Evolutionary conservation across 2,329 filamentous ascomycete species (phyloP), one percentile per base, ranked within the genome.

Genomic region (Sarocladium strictum): DNA sequence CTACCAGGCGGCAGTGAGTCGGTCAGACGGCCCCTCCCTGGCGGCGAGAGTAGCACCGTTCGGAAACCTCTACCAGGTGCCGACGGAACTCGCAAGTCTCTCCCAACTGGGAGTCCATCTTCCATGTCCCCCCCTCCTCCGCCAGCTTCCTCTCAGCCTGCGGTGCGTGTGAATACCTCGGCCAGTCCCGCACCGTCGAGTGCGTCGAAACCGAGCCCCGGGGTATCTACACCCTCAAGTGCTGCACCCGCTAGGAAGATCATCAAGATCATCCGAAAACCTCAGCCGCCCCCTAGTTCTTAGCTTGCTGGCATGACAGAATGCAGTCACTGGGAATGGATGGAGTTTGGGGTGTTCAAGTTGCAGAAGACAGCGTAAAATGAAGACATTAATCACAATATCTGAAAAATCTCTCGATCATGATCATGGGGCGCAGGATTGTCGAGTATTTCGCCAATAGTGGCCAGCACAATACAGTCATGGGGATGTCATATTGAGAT

Each of bases 181-280:
- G 29, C 29, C 10, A 51, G 47, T 15, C 47, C 47, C 12, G 47
- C 47, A 19, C 47, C 47, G 21, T 51, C 47, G n/a, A 27, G 27
- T 29, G 14, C 47, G 11, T n/a, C 47, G 7, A 51, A 51, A 29
- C 7, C 47, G 9, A 51, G 47, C 17, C 47, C 47, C 3, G 47
- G 47, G 3, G 47, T 35, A 10, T 32, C 47, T 33, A 51, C 47
- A 19, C 47, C 47, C 10, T 51, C 47, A n/a, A 51, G 47, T 17
- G 47, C 27, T 3, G 47, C 27, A 5, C 27, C 47, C 3, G 21
- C 47, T 21, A 33, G 47, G 27, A 32, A 32, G 27, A 51, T 33
- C 10, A 51, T 51, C 47, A 51, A 51, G 47, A 32, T 51, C 27
- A 51, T 51, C 17, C 26, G 47, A 35, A 51, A 51, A n/a, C 47